Evolutionary conservation across 352 stramenopile species (phyloP), one percentile per base, ranked within the genome.

Genomic region (Thraustochytrium striatum): DNA sequence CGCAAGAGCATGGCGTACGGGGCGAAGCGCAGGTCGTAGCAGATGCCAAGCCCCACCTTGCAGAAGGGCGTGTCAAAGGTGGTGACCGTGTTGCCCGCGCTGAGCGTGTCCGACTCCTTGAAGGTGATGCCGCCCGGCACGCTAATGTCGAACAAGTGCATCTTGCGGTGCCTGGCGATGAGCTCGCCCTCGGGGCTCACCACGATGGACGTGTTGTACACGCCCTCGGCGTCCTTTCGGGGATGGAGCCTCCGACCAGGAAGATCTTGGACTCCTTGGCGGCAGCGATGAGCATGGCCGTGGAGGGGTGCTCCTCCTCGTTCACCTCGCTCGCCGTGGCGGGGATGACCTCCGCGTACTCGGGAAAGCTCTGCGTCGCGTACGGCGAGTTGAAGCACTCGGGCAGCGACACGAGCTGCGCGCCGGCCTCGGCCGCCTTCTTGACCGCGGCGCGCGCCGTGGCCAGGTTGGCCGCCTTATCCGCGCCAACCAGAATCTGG

Each of bases 141-240:
- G 83, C 99, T 92, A 59, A 99, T 98, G 86, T 99, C 96, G 86
- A 99, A 99, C 5, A 99, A 35, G 44, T 82, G 72, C 25, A 99
- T 90, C 86, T 99, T 99, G 78, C 96, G 91, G 88, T 99, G 96
- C 88, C 99, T 99, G 25, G 89, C 96, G 19, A 99, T 82, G 55
- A 99, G 90, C 69, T 91, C 85, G 0, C 97, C 97, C 25, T 92
- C 83, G 3, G 95, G 93, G 81, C 91, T 91, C 52, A 98, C 91
- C n/a, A 98, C 88, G 3, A 99, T 87, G 80, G 94, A 98, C n/a
- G 96, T 99, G 89, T 99, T 99, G 91, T 98, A 99, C 70, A 99
- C 88, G 52, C 87, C 89, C 57, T 84, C 53, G 8, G 72, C 81
- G 69, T 89, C 87, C 69, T 89, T 88, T 98, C 95, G 0, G 95